Percentiles rank a stretch among this genome's conserved stretches.
These are phyloP conservation scores for Gymnopilus junonius DNA, from an alignment of 768 basidiomycete species.

Conservation along the genomic window DNA sequence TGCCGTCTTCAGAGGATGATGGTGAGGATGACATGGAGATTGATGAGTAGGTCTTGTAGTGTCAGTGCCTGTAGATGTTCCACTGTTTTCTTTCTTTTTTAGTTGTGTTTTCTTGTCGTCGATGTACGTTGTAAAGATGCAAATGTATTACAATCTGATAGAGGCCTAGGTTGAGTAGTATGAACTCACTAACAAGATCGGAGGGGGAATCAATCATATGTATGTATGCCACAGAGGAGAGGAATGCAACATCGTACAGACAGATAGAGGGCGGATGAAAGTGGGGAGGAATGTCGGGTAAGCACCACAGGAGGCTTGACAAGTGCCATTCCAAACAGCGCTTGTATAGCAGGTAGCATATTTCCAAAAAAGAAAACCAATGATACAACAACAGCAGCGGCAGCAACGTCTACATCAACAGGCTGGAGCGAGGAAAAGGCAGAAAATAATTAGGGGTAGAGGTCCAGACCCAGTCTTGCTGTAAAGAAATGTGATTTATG, in stretches of 20 bases:
- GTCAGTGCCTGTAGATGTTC: not conserved
- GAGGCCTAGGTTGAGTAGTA: slow-evolving; percentile 13
- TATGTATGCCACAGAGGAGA: slow-evolving; percentile 4
- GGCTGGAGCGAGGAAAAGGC: not conserved
- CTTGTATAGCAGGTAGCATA: slow-evolving; percentile 13
- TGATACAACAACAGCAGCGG: slow-evolving; percentile 12
- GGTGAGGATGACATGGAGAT: slow-evolving; percentile 21
- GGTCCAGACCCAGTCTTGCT: not conserved
- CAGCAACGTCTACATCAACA: slow-evolving; percentile 8
- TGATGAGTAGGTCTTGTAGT: slow-evolving; percentile 6
- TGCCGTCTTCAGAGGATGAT: not conserved
- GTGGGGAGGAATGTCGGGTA: slow-evolving; percentile 11
- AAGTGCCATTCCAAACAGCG: slow-evolving; percentile 1
- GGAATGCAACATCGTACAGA: not conserved
- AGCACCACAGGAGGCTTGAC: slow-evolving; percentile 9
- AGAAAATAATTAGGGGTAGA: slow-evolving; percentile 1
- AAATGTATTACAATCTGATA: slow-evolving; percentile 23
- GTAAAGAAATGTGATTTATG: slow-evolving; percentile 28
- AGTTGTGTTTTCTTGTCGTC: not conserved
- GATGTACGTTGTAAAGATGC: slow-evolving; percentile 7
- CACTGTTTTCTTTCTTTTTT: not conserved
- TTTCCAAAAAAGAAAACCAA: slow-evolving; percentile 10
- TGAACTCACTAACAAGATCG: slow-evolving; percentile 7
- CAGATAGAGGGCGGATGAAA: not conserved
- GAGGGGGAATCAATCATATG: not conserved